These are phyloP conservation scores for Vitis riparia DNA, from an alignment of 164 flowering plant species.

Conservation along the genomic window DNA sequence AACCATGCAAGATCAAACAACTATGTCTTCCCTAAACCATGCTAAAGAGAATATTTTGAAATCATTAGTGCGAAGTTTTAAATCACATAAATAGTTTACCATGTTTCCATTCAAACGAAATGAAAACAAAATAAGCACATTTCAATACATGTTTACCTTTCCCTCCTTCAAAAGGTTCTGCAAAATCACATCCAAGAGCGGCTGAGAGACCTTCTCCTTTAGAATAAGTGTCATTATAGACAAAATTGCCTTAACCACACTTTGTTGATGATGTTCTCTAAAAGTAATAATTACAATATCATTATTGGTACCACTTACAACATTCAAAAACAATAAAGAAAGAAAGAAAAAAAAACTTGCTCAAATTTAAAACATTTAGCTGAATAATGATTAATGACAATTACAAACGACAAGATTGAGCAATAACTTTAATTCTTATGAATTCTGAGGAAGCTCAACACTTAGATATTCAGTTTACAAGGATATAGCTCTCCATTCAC, in stretches of 20 bases:
- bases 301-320: neutral
- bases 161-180: conserved; percentile 62
- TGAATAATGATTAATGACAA: too few species aligned
- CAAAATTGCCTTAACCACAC: conserved; percentile 58
- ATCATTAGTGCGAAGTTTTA: neutral
- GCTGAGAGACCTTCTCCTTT: conserved; percentile 61
- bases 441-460: too few species aligned
- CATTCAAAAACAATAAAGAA: neutral
- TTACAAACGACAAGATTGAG: too few species aligned
- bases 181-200: conserved; percentile 69
- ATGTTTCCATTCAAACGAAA: neutral
- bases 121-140: neutral
- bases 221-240: conserved; percentile 68
- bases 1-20: neutral
- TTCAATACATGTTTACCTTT: conserved; percentile 44
- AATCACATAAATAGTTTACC: neutral
- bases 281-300: conserved; percentile 14
- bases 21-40: neutral
- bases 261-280: conserved; percentile 72
- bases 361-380: neutral
- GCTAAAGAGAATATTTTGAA: neutral
- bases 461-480: too few species aligned
- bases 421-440: too few species aligned
- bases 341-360: neutral
- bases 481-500: too few species aligned